A percentile compares a stretch with the other conserved stretches of the same genome.
Evolutionary conservation across 2,329 filamentous ascomycete species (phyloP).

Genomic region (Lasiodiplodia hormozganensis): DNA sequence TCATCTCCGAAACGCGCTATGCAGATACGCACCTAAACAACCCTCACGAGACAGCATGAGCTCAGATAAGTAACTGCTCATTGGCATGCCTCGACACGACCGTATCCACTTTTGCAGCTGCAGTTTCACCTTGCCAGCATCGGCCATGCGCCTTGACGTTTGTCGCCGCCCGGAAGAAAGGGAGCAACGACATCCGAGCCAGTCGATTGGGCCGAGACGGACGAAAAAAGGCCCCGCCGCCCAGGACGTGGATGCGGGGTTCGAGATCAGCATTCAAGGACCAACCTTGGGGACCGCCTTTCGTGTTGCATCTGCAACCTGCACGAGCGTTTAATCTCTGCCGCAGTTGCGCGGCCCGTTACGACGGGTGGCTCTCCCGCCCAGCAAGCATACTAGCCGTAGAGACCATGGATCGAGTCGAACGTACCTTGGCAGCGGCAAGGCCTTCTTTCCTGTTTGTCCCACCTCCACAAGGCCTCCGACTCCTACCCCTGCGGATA

Average conservation of each 20-base stretch:
- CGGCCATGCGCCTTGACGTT: slow-evolving; percentile 1
- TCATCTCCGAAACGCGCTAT: not conserved
- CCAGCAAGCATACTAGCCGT: not conserved
- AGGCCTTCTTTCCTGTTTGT: not conserved
- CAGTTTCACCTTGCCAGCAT: not conserved
- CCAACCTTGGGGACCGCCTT: not conserved
- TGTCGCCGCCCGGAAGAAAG: not conserved
- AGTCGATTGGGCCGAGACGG: not conserved
- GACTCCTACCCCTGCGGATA: not conserved
- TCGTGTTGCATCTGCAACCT: not conserved
- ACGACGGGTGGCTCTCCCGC: not conserved
- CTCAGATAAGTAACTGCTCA: not conserved
- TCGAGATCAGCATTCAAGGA: not conserved
- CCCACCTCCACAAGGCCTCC: not conserved
- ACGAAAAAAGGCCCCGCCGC: not conserved
- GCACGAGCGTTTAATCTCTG: not conserved
- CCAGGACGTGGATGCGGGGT: not conserved
- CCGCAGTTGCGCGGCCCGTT: not conserved
- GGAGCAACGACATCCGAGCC: not conserved
- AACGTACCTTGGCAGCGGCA: not conserved
- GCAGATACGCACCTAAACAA: not conserved
- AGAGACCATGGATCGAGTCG: not conserved
- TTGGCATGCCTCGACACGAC: not conserved
- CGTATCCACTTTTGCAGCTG: not conserved
- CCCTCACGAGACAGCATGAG: not conserved